Conservation (phyloP, 805 yeast species). For the Candida ortonii region DNA sequence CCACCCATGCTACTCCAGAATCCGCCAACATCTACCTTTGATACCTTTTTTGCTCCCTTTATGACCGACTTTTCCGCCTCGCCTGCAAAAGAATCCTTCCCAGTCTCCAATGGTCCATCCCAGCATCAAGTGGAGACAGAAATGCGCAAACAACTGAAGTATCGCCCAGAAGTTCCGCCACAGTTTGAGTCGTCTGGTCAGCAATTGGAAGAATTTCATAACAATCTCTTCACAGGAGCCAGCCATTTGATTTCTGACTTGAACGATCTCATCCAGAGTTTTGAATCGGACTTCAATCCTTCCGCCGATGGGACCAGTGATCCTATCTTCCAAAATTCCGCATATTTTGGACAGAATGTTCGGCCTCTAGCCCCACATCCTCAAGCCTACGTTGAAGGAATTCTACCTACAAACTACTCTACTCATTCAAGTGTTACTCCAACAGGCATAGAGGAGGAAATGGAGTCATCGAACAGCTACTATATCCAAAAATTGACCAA, state of each 20-base stretch:
- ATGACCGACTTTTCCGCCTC: background rate
- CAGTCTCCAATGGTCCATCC: background rate
- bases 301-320: conserved; percentile 7
- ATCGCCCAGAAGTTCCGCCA: conserved; percentile 13
- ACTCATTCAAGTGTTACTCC: conserved; percentile 20
- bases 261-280: conserved; percentile 33
- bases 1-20: conserved; percentile 27
- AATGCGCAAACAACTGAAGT: conserved; percentile 14
- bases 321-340: conserved; percentile 2
- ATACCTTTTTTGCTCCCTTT: conserved; percentile 3
- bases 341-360: conserved; percentile 1
- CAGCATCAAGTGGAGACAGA: conserved; percentile 11
- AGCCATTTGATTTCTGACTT: conserved; percentile 35
- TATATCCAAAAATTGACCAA: conserved; percentile 25
- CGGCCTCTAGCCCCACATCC: conserved; percentile 2
- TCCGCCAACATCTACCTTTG: conserved; percentile 12
- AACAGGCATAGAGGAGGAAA: conserved; percentile 8
- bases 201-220: conserved; percentile 27
- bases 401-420: conserved; percentile 26
- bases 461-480: conserved; percentile 16
- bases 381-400: conserved; percentile 11
- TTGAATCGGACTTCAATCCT: conserved; percentile 25
- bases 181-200: conserved; percentile 4
- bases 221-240: conserved; percentile 34
- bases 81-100: background rate